phyloP scores from a whole-genome alignment of 129 eudicot genomes.

The Smallanthus sonchifolius region DNA sequence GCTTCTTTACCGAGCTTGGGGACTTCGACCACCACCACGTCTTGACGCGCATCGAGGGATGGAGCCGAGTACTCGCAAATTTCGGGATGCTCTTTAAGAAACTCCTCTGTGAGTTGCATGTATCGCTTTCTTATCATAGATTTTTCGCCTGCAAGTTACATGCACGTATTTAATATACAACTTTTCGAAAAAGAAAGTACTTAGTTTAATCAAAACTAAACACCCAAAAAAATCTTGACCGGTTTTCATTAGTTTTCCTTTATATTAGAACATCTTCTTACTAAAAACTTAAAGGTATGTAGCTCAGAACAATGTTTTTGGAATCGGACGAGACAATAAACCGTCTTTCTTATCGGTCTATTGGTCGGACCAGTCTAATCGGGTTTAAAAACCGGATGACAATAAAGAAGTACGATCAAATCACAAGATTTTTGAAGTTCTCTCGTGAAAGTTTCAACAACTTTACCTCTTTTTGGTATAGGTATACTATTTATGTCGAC shows the following conservation, averaged over 20 bases:
- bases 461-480: background rate
- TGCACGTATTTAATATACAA: background rate
- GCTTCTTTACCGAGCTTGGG: conserved; percentile 77
- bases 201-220: background rate
- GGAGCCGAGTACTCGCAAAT: conserved; percentile 67
- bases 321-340: too few species aligned
- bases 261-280: too few species aligned
- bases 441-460: background rate
- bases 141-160: conserved; percentile 40
- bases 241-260: background rate
- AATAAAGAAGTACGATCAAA: background rate
- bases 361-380: too few species aligned
- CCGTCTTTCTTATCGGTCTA: too few species aligned
- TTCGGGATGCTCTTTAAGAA: conserved; percentile 50
- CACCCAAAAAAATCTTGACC: background rate
- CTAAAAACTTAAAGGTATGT: too few species aligned
- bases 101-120: conserved; percentile 61
- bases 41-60: conserved; percentile 65
- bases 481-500: background rate
- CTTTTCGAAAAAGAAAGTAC: background rate
- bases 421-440: background rate
- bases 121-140: conserved; percentile 60
- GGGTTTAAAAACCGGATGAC: too few species aligned
- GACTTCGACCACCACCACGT: conserved; percentile 66
- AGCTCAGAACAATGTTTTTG: too few species aligned